phyloP scores from a whole-genome alignment of 805 yeast species.

The Torulaspora delbrueckii region DNA sequence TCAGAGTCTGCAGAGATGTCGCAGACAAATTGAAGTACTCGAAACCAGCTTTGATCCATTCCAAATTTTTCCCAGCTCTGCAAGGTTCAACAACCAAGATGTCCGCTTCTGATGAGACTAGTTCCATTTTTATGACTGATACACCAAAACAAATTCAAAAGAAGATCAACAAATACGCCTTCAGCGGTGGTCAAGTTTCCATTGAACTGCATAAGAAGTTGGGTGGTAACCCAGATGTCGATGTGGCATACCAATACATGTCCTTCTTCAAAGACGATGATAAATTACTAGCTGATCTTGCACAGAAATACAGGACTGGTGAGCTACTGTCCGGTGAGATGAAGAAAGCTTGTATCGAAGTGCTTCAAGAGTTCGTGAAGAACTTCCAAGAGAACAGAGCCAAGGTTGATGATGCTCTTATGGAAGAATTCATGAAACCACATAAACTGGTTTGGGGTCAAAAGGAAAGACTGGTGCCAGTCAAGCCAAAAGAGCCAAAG shows the following conservation, averaged over 20 bases:
- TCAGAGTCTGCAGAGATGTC: conserved; percentile 95
- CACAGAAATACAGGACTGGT: conserved; percentile 68
- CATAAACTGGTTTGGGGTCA: conserved; percentile 74
- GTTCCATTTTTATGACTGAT: conserved; percentile 94
- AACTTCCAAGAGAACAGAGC: conserved; percentile 78
- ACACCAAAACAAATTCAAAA: conserved; percentile 87
- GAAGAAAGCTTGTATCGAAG: conserved; percentile 80
- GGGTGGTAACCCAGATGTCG: conserved; percentile 95
- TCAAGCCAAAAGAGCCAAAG: conserved; percentile 49
- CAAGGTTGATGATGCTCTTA: conserved; percentile 53
- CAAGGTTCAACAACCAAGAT: conserved; percentile 96
- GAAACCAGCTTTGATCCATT: conserved; percentile 88
- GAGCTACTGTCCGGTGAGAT: conserved; percentile 87
- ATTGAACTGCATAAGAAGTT: conserved; percentile 83
- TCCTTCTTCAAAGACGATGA: conserved; percentile 90
- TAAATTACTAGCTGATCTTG: conserved; percentile 57
- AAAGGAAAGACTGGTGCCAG: conserved; percentile 68
- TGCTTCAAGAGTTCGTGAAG: conserved; percentile 71
- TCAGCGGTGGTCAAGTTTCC: conserved; percentile 86
- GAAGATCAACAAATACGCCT: conserved; percentile 93
- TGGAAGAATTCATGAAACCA: conserved; percentile 74
- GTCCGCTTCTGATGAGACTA: conserved; percentile 89
- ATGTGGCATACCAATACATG: conserved; percentile 90
- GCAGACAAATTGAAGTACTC: conserved; percentile 86
- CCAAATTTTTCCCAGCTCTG: conserved; percentile 95